phyloP scores from a whole-genome alignment of 225 moss, liverwort and hornwort species.

The Pseudoscleropodium purum region DNA sequence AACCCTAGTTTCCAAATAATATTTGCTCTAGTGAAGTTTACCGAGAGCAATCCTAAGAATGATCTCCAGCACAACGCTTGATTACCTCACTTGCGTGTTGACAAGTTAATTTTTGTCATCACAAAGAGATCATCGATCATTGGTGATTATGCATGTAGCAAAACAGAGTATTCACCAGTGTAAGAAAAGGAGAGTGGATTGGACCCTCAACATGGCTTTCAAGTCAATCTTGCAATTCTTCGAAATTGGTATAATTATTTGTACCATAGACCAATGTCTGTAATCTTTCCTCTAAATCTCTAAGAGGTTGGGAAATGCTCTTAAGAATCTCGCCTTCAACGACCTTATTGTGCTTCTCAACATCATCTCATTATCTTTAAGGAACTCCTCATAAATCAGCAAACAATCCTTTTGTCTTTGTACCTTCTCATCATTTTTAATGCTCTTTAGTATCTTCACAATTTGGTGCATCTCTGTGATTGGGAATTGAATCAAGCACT shows the following conservation, averaged over 20 bases:
- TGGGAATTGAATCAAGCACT: conserved; percentile 29
- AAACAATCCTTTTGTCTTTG: conserved; percentile 27
- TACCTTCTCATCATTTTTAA: conserved; percentile 1
- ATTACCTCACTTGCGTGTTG: background rate
- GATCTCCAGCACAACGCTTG: background rate
- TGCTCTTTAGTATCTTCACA: background rate
- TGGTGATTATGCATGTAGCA: background rate
- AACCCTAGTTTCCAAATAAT: background rate
- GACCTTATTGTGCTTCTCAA: conserved; percentile 10
- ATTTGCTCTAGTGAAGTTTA: background rate
- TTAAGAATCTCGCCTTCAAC: conserved; percentile 37
- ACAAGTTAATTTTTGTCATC: background rate
- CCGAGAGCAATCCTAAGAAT: background rate
- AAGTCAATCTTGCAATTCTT: background rate
- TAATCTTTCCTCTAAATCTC: background rate
- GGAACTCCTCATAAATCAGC: conserved; percentile 22
- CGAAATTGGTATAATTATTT: background rate
- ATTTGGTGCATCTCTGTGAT: conserved; percentile 31
- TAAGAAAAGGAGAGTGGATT: background rate
- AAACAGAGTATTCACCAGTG: background rate
- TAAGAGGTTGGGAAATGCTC: conserved; percentile 12
- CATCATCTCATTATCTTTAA: conserved; percentile 22
- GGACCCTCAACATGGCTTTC: background rate
- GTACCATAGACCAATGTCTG: background rate
- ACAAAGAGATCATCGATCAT: background rate